Evolutionary conservation across 805 yeast genomes (phyloP).

Genomic region (Metschnikowia peoriensis): DNA sequence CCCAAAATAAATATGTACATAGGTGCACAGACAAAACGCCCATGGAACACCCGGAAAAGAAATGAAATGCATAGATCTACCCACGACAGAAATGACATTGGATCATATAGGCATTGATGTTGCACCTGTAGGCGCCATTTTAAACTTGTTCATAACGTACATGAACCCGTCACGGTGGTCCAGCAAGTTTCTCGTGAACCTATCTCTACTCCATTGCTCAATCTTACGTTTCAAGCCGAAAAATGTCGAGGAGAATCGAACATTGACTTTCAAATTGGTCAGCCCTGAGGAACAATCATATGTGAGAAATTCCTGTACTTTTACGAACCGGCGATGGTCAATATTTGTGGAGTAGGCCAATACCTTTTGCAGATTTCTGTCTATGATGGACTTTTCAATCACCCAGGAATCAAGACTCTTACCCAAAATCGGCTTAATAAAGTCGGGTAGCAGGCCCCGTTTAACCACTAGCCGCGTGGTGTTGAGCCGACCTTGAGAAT

Average conservation of each 20-base stretch:
- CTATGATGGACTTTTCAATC: slow-evolving; percentile 72
- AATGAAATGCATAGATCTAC: background rate
- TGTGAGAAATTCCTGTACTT: slow-evolving; percentile 72
- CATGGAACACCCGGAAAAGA: background rate
- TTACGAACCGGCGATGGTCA: slow-evolving; percentile 76
- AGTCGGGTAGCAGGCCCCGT: slow-evolving; percentile 75
- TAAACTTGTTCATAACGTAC: slow-evolving; percentile 67
- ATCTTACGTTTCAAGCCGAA: slow-evolving; percentile 66
- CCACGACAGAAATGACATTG: background rate
- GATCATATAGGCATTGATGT: background rate
- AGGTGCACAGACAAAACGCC: background rate
- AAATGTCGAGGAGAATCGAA: slow-evolving; percentile 71
- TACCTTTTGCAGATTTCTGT: slow-evolving; percentile 56
- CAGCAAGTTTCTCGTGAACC: slow-evolving; percentile 64
- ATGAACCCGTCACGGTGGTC: slow-evolving; percentile 71
- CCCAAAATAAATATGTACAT: slow-evolving; percentile 1
- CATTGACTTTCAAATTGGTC: slow-evolving; percentile 56
- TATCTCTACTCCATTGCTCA: slow-evolving; percentile 76
- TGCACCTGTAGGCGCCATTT: slow-evolving; percentile 10
- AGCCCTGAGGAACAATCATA: slow-evolving; percentile 36
- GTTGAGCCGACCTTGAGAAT: slow-evolving; percentile 59
- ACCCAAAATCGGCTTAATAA: slow-evolving; percentile 76
- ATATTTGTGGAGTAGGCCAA: slow-evolving; percentile 74
- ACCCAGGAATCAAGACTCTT: slow-evolving; percentile 68
- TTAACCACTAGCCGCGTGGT: slow-evolving; percentile 76